Percentiles rank a stretch among this genome's conserved stretches.
Evolutionary conservation across 352 stramenopile genomes (phyloP).

Genomic region (Phytopythium delawarense): DNA sequence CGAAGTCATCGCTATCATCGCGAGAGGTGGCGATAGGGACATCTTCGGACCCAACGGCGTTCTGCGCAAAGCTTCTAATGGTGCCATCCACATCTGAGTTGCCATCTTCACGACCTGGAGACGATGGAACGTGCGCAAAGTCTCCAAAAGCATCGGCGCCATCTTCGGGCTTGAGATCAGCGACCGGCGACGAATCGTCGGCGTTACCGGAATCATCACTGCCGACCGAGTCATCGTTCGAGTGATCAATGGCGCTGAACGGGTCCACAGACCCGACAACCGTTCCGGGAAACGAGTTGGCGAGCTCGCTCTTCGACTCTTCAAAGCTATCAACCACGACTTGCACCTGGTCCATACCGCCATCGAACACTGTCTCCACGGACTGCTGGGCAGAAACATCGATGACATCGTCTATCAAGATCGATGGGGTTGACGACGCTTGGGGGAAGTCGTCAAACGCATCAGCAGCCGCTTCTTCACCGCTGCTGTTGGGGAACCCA

Average conservation of each 20-base stretch:
- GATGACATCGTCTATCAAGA: neutral
- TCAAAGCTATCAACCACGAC: neutral
- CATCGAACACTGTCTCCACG: neutral
- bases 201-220: constrained; percentile 25
- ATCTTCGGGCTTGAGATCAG: constrained; percentile 1
- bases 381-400: neutral
- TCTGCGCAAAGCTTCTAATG: constrained; percentile 35
- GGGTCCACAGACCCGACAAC: neutral
- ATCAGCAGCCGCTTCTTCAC: neutral
- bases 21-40: neutral
- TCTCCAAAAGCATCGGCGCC: constrained; percentile 28
- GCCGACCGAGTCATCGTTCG: neutral
- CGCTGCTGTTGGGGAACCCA: neutral
- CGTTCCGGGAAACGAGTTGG: no score
- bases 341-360: neutral
- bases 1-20: neutral
- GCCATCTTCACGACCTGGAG: constrained; percentile 11
- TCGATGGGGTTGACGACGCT: neutral
- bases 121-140: constrained; percentile 24
- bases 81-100: constrained; percentile 2
- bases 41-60: neutral
- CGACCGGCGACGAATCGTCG: neutral
- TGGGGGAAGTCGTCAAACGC: neutral
- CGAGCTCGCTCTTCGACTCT: neutral
- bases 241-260: neutral